Evolutionary conservation across 2,329 filamentous ascomycete species (phyloP).

Genomic region (Purpureocillium takamizusanense): DNA sequence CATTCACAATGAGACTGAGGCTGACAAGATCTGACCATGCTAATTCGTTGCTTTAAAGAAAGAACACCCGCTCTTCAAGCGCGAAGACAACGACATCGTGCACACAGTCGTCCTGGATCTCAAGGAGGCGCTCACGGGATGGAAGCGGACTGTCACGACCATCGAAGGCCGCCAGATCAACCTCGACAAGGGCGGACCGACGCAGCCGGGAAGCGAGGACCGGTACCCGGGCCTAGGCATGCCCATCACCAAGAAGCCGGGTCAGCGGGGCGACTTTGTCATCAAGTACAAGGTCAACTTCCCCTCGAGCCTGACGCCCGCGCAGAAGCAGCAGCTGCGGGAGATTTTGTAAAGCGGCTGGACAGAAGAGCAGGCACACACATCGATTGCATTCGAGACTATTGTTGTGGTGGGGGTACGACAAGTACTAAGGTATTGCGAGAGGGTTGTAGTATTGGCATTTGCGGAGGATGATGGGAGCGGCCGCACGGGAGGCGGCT

Average conservation of each 20-base stretch:
- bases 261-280: conserved; percentile 76
- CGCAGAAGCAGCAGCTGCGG: conserved; percentile 73
- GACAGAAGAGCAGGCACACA: background rate
- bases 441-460: no score
- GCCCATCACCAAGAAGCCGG: conserved; percentile 86
- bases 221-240: conserved; percentile 81
- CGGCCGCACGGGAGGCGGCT: background rate
- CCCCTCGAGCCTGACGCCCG: conserved; percentile 63
- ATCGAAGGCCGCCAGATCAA: conserved; percentile 84
- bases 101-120: conserved; percentile 73
- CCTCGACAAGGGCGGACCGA: conserved; percentile 74
- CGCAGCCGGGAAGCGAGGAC: conserved; percentile 74
- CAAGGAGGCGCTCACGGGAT: conserved; percentile 91
- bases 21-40: background rate
- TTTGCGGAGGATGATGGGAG: no score
- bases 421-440: no score
- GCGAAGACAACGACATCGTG: conserved; percentile 80
- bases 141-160: conserved; percentile 83
- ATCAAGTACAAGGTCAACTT: conserved; percentile 91
- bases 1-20: background rate
- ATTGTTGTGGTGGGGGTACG: no score
- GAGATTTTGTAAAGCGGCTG: conserved; percentile 55
- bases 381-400: background rate
- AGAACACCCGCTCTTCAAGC: conserved; percentile 73
- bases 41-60: conserved; percentile 47